These are phyloP conservation scores for Pholiota conissans DNA, from an alignment of 768 basidiomycete species.

Conservation along the genomic window DNA sequence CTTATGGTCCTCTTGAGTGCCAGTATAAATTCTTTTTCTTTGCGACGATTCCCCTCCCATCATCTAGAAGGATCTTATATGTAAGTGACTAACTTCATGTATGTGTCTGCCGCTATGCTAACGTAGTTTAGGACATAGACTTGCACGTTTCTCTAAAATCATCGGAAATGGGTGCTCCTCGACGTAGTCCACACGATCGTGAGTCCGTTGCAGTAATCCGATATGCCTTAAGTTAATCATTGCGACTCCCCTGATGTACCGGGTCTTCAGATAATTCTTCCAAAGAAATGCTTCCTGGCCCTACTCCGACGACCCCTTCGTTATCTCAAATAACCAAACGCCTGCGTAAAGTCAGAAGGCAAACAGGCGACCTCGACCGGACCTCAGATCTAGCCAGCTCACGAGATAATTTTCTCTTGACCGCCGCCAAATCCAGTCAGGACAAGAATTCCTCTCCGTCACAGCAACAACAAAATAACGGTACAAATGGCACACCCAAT, in stretches of 20 bases:
- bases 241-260: neutral
- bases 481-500: neutral
- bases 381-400: neutral
- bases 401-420: neutral
- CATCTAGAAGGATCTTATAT: conserved; percentile 17
- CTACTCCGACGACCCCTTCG: neutral
- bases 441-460: neutral
- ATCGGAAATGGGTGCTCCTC: conserved; percentile 3
- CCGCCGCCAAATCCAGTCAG: neutral
- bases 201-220: neutral
- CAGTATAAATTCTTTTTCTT: conserved; percentile 18
- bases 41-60: conserved; percentile 12
- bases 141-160: neutral
- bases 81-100: conserved; percentile 4
- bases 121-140: conserved; percentile 11
- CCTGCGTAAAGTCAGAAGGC: neutral
- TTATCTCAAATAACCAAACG: neutral
- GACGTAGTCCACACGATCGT: conserved; percentile 6
- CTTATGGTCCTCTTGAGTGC: conserved; percentile 11
- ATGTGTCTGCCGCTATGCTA: conserved; percentile 1
- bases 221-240: neutral
- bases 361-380: neutral
- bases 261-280: neutral
- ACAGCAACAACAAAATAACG: neutral
- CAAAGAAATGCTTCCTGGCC: neutral